phyloP scores from a whole-genome alignment of 106 monocot species.

The Platanthera guangdongensis region DNA sequence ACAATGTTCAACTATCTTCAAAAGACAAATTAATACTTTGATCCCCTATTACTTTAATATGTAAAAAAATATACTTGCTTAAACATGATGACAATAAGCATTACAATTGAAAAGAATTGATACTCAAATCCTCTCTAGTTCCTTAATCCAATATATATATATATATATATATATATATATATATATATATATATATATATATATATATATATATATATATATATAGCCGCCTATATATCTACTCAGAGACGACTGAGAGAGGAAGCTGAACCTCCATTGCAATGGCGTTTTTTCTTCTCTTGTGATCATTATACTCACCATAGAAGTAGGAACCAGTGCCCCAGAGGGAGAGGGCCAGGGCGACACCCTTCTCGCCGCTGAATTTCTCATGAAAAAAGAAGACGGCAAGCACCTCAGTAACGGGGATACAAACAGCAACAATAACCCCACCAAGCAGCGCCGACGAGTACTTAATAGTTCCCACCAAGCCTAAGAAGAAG shows the following conservation, averaged over 20 bases:
- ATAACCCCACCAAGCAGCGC: conserved; percentile 60
- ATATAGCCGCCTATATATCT: not conserved
- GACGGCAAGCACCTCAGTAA: conserved; percentile 44
- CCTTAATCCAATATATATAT: too few relatives aligned
- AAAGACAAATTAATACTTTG: too few relatives aligned
- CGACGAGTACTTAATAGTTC: conserved; percentile 42
- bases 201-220: too few relatives aligned
- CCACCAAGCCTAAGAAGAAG: conserved; percentile 42
- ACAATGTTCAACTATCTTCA: too few relatives aligned
- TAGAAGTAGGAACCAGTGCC: conserved; percentile 52
- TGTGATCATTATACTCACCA: conserved; percentile 26
- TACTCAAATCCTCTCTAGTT: too few relatives aligned
- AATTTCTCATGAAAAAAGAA: conserved; percentile 43
- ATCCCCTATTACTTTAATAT: too few relatives aligned
- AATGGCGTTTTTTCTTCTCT: conserved; percentile 7
- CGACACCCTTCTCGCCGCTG: conserved; percentile 38
- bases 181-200: too few relatives aligned
- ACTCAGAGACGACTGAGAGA: not conserved
- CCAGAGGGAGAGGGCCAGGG: conserved; percentile 47
- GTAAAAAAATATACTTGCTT: too few relatives aligned
- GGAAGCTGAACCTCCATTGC: not conserved
- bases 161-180: too few relatives aligned
- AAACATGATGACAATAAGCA: too few relatives aligned
- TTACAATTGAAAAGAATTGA: too few relatives aligned
- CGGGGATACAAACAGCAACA: conserved; percentile 37